Evolutionary conservation across 2,329 filamentous ascomycete species (phyloP).

Genomic region (Xylariaceae sp.): DNA sequence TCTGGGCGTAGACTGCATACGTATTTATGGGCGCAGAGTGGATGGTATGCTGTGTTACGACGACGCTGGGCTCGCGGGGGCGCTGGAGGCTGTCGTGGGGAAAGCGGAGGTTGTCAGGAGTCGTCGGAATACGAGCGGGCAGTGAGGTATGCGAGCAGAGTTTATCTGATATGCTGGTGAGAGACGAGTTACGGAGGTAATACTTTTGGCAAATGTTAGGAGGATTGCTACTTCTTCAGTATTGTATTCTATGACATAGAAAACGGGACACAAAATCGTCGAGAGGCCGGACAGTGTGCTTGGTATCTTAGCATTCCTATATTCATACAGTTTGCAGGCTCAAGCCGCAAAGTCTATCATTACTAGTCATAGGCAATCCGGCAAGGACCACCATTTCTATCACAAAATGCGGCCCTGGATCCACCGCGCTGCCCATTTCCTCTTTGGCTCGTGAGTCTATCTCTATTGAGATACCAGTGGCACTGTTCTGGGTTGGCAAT

Average conservation of each 20-base stretch:
- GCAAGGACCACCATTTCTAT: constrained; percentile 10
- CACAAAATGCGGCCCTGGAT: constrained; percentile 13
- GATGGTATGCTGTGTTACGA: constrained; percentile 66
- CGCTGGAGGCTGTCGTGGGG: constrained; percentile 75
- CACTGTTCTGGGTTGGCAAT: not conserved
- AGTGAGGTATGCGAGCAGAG: constrained; percentile 10
- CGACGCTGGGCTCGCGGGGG: constrained; percentile 67
- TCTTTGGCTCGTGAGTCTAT: constrained; percentile 9
- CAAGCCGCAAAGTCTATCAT: constrained; percentile 13
- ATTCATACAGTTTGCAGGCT: constrained; percentile 27
- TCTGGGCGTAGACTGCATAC: constrained; percentile 74
- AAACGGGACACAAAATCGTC: not conserved
- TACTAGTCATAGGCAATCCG: constrained; percentile 13
- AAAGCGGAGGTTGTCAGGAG: constrained; percentile 43
- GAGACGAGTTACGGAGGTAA: not conserved
- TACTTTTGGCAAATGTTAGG: not conserved
- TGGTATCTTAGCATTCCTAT: constrained; percentile 20
- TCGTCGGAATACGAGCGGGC: constrained; percentile 43
- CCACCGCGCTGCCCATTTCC: constrained; percentile 1
- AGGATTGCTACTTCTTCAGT: not conserved
- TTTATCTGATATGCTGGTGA: not conserved
- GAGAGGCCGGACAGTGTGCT: constrained; percentile 4
- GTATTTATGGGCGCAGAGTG: constrained; percentile 69
- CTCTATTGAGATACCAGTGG: constrained; percentile 9
- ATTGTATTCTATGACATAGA: not conserved